Conservation (phyloP, 768 basidiomycete genomes). For the Serendipita vermifera region DNA sequence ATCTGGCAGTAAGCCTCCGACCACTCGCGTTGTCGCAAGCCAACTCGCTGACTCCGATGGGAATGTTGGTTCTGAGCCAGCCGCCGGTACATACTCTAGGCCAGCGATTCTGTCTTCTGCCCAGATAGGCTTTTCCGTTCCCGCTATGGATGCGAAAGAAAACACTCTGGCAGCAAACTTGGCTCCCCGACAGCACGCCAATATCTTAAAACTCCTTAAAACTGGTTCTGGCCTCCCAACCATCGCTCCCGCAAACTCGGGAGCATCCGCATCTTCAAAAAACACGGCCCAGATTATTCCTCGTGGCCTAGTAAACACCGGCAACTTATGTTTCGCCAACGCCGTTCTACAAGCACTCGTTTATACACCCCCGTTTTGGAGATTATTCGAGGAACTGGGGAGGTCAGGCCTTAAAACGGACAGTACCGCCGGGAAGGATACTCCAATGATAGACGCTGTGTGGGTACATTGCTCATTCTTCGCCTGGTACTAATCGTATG, state of each 20-base stretch:
- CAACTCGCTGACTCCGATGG: not conserved
- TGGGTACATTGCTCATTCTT: slow-evolving; percentile 18
- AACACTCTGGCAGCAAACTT: not conserved
- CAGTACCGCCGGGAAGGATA: not conserved
- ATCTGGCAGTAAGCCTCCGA: not conserved
- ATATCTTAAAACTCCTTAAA: slow-evolving; percentile 66
- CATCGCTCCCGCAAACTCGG: slow-evolving; percentile 23
- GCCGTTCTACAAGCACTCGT: slow-evolving; percentile 82
- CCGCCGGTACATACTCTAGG: not conserved
- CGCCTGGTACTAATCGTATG: not conserved
- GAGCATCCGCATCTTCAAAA: slow-evolving; percentile 40
- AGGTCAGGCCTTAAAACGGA: slow-evolving; percentile 24
- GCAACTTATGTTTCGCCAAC: slow-evolving; percentile 98
- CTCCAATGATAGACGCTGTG: slow-evolving; percentile 31
- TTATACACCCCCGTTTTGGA: slow-evolving; percentile 78
- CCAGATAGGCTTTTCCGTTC: not conserved
- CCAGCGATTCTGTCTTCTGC: not conserved
- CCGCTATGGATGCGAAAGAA: not conserved
- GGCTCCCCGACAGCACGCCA: slow-evolving; percentile 38
- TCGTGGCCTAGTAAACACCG: slow-evolving; percentile 81
- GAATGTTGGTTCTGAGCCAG: not conserved
- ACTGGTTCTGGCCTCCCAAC: slow-evolving; percentile 32
- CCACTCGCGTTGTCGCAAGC: not conserved
- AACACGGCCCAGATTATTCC: slow-evolving; percentile 36
- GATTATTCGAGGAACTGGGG: slow-evolving; percentile 60